phyloP scores from a whole-genome alignment of 495 filamentous ascomycete species.

The Collariella sp. region DNA sequence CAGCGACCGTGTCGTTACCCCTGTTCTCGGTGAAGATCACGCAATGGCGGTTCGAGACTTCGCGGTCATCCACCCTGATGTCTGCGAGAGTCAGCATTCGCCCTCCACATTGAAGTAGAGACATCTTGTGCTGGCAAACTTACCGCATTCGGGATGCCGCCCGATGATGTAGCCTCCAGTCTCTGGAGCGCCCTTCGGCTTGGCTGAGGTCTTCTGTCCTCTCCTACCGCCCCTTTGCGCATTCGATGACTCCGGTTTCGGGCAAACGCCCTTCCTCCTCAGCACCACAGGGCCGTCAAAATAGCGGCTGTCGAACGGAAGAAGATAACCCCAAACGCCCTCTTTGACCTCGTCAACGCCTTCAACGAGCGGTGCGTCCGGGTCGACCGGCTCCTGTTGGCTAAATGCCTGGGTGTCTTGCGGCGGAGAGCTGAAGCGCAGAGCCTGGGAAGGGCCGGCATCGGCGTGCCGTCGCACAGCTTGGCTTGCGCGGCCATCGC shows the following conservation, averaged over 20 bases:
- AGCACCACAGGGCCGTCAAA: constrained; percentile 62
- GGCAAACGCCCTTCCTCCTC: constrained; percentile 58
- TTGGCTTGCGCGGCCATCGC: constrained; percentile 49
- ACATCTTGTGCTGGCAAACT: constrained; percentile 23
- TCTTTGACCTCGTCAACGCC: constrained; percentile 81
- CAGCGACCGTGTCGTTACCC: constrained; percentile 65
- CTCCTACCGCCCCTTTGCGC: constrained; percentile 26
- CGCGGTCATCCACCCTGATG: constrained; percentile 64
- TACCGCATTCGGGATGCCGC: constrained; percentile 90
- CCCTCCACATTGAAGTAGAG: background rate
- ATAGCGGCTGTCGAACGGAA: constrained; percentile 64
- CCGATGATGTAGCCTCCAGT: constrained; percentile 88
- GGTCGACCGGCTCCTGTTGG: constrained; percentile 59
- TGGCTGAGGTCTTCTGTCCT: constrained; percentile 33
- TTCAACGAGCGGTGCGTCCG: constrained; percentile 65
- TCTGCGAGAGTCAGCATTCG: constrained; percentile 44
- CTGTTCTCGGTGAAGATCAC: constrained; percentile 82
- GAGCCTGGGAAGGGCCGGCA: constrained; percentile 38
- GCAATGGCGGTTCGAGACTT: constrained; percentile 94
- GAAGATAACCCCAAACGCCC: constrained; percentile 91
- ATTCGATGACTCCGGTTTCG: constrained; percentile 20
- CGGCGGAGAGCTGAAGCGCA: constrained; percentile 45
- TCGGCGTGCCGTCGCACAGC: constrained; percentile 36
- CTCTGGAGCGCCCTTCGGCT: constrained; percentile 48
- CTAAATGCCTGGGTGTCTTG: constrained; percentile 64